phyloP scores from a whole-genome alignment of 441 rosid genomes.

The Gossypium davidsonii region DNA sequence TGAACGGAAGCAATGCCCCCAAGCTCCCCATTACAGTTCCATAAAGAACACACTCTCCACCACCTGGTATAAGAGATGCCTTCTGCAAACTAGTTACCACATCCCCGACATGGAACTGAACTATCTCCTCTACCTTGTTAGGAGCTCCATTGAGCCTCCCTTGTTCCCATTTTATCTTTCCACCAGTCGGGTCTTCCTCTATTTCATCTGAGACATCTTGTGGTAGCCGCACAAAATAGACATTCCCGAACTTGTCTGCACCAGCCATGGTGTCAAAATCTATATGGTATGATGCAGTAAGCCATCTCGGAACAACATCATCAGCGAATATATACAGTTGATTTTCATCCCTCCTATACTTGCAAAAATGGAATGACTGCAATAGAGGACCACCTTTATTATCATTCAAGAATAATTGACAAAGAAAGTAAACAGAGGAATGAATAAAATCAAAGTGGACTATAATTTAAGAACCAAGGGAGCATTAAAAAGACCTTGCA shows the following conservation, averaged over 20 bases:
- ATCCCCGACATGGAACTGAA: constrained; percentile 90
- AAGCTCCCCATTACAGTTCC: constrained; percentile 94
- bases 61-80: constrained; percentile 88
- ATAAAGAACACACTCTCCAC: constrained; percentile 78
- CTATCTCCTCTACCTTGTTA: constrained; percentile 89
- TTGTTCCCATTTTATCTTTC: constrained; percentile 97
- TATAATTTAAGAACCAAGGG: neutral
- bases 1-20: constrained; percentile 80
- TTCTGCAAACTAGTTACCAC: constrained; percentile 77
- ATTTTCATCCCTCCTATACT: constrained; percentile 94
- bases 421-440: neutral
- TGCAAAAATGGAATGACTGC: constrained; percentile 97
- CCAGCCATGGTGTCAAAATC: constrained; percentile 97
- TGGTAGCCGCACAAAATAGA: constrained; percentile 76
- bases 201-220: constrained; percentile 95
- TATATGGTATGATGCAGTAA: constrained; percentile 76
- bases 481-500: neutral
- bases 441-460: neutral
- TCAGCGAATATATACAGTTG: constrained; percentile 89
- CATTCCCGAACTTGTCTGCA: constrained; percentile 88
- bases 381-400: constrained; percentile 8
- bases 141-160: constrained; percentile 96
- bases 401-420: neutral
- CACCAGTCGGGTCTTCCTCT: constrained; percentile 95
- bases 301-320: constrained; percentile 92